These are phyloP conservation scores for Fusarium sp. DNA, from an alignment of 2,329 filamentous ascomycete genomes.

Conservation along the genomic window DNA sequence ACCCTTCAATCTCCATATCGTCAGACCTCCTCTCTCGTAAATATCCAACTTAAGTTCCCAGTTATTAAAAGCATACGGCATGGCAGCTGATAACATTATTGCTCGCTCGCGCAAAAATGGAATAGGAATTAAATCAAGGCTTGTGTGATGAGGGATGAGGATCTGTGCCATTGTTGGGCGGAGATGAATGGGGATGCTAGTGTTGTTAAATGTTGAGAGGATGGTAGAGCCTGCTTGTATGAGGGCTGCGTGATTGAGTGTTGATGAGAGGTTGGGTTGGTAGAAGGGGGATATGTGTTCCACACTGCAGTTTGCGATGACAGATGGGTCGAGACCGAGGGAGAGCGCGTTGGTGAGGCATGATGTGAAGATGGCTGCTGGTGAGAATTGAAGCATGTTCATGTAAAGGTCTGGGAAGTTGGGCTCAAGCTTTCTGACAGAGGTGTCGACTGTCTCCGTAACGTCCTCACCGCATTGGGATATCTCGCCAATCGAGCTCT, in stretches of 20 bases:
- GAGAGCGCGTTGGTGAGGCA: constrained; percentile 32
- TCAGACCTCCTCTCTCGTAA: constrained; percentile 31
- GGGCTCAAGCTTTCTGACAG: background rate
- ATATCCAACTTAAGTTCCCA: constrained; percentile 42
- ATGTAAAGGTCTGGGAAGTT: constrained; percentile 9
- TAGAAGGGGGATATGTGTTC: constrained; percentile 38
- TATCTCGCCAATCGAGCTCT: background rate
- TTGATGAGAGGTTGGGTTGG: constrained; percentile 16
- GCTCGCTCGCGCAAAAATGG: constrained; percentile 38
- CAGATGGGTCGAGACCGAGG: constrained; percentile 20
- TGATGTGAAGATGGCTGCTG: constrained; percentile 31
- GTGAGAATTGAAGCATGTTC: constrained; percentile 29
- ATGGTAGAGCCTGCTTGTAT: background rate
- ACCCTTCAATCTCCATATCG: constrained; percentile 17
- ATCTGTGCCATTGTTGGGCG: constrained; percentile 39
- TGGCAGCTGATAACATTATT: constrained; percentile 36
- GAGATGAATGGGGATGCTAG: constrained; percentile 27
- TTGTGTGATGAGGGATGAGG: constrained; percentile 39
- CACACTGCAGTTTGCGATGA: constrained; percentile 17
- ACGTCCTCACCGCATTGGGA: rapidly evolving
- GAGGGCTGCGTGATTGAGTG: constrained; percentile 3
- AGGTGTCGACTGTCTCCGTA: too few relatives aligned
- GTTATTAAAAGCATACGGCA: constrained; percentile 30
- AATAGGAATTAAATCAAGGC: constrained; percentile 39
- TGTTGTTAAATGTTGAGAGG: background rate